phyloP scores from a whole-genome alignment of 1,139 yeast species.

The Kodamaea sp. region DNA sequence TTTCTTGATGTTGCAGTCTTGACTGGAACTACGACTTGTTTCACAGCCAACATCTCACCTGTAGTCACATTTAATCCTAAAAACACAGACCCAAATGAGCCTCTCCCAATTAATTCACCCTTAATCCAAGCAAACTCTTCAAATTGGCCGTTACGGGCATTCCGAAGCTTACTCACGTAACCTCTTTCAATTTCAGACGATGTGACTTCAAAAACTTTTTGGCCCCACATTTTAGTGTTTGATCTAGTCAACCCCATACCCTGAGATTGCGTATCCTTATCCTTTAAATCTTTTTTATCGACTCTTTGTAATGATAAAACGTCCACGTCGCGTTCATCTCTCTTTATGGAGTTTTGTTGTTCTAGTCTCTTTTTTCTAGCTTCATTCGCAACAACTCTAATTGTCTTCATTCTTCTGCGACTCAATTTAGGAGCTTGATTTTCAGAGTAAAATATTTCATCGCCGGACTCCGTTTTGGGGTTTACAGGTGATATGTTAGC shows the following conservation, averaged over 20 bases:
- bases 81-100: conserved; percentile 95
- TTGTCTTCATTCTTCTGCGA: conserved; percentile 69
- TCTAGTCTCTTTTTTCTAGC: conserved; percentile 59
- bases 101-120: conserved; percentile 95
- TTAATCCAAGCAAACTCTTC: conserved; percentile 96
- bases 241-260: conserved; percentile 51
- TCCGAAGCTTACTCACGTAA: conserved; percentile 56
- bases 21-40: conserved; percentile 77
- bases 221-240: conserved; percentile 98
- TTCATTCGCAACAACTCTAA: conserved; percentile 88
- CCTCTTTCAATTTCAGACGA: conserved; percentile 62
- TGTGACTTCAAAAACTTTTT: conserved; percentile 85
- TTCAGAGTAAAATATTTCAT: conserved; percentile 36
- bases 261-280: neutral
- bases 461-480: conserved; percentile 26
- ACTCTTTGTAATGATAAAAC: neutral
- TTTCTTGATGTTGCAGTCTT: conserved; percentile 20
- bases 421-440: conserved; percentile 26
- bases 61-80: conserved; percentile 92
- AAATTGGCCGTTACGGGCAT: conserved; percentile 57
- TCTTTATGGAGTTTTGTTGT: conserved; percentile 21
- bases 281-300: neutral
- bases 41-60: conserved; percentile 98
- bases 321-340: conserved; percentile 36
- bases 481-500: conserved; percentile 43